Percentiles rank a stretch among this genome's conserved stretches.
Evolutionary conservation across 257 asterid genomes (phyloP).

Genomic region (Striga asiatica): DNA sequence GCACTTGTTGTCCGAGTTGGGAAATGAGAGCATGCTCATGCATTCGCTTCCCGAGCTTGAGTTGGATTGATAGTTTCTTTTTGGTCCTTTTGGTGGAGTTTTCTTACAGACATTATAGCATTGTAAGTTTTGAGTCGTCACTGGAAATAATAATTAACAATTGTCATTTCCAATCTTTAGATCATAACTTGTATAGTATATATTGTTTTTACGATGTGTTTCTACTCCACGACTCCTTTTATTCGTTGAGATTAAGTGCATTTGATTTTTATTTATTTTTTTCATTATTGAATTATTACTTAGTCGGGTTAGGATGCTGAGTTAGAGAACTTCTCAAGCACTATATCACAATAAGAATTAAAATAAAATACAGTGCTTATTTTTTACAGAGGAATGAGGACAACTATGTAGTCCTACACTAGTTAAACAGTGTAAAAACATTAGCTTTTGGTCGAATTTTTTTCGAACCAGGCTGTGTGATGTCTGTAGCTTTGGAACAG

Average conservation of each 20-base stretch:
- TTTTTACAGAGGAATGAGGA: too few species aligned
- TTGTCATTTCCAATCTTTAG: too few species aligned
- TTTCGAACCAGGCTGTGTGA: neutral
- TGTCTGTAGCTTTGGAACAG: neutral
- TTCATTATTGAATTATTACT: neutral
- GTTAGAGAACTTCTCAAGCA: too few species aligned
- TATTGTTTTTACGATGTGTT: neutral
- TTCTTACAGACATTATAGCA: neutral
- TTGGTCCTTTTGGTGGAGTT: neutral
- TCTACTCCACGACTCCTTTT: neutral
- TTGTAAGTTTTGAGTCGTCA: too few species aligned
- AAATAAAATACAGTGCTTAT: too few species aligned
- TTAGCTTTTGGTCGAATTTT: neutral
- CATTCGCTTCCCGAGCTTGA: constrained; percentile 55
- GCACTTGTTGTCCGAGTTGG: constrained; percentile 30
- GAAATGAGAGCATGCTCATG: constrained; percentile 48
- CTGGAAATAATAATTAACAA: too few species aligned
- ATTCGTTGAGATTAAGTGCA: neutral
- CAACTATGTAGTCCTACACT: too few species aligned
- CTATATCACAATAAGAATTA: too few species aligned
- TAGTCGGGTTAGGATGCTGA: neutral
- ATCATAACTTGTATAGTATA: constrained; percentile 8
- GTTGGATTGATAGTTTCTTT: constrained; percentile 38
- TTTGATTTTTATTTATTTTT: neutral
- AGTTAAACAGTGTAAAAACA: too few species aligned